These are phyloP conservation scores for Funneliformis geosporum DNA, from an alignment of 192 early-diverging fungal species.

Conservation along the genomic window DNA sequence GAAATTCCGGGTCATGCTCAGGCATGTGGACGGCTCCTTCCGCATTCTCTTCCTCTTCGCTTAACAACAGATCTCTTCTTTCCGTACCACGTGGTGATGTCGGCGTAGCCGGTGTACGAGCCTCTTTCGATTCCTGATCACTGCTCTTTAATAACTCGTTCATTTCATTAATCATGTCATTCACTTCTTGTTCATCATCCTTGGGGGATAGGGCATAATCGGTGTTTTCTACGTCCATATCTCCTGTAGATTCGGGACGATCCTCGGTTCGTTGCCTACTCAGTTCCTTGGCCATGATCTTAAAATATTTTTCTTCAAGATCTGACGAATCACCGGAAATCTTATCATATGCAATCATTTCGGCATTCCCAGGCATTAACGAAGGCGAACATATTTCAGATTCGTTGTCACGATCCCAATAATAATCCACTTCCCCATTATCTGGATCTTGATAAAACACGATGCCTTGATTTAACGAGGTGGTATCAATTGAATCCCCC, in stretches of 20 bases:
- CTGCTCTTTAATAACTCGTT: neutral
- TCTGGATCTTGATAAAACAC: neutral
- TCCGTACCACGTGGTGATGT: conserved; percentile 5
- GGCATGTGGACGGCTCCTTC: neutral
- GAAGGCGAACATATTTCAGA: neutral
- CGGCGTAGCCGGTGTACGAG: neutral
- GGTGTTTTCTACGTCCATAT: too few species aligned
- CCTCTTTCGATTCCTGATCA: neutral
- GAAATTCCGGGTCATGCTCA: neutral
- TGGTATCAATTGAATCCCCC: conserved; percentile 6
- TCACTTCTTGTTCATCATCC: neutral
- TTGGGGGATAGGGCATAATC: too few species aligned
- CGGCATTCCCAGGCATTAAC: neutral
- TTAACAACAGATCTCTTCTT: neutral
- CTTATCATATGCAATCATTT: neutral
- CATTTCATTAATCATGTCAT: neutral
- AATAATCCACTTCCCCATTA: conserved; percentile 1
- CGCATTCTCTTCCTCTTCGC: neutral
- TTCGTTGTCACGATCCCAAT: neutral
- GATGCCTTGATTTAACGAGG: neutral
- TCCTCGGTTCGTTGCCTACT: neutral
- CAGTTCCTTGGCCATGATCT: neutral
- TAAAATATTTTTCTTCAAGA: neutral
- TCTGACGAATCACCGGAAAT: conserved; percentile 1
- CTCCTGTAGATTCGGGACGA: too few species aligned